These are phyloP conservation scores for Musa troglodytarum DNA, from an alignment of 176 grass and related monocot species.

Conservation along the genomic window DNA sequence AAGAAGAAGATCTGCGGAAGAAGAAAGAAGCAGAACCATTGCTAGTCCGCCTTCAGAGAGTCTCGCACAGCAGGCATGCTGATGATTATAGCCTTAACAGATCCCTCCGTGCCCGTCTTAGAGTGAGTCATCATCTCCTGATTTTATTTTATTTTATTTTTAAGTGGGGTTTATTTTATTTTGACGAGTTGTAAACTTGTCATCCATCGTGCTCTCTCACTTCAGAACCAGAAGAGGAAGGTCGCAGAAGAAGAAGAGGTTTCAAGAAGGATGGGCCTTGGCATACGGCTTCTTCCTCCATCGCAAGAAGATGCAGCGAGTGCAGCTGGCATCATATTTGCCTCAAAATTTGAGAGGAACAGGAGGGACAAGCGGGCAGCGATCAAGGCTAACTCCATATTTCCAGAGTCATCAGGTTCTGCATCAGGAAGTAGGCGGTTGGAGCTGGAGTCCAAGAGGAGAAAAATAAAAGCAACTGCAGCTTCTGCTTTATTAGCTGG, in stretches of 20 bases:
- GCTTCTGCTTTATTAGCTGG: slow-evolving; percentile 47
- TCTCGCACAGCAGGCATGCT: slow-evolving; percentile 65
- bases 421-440: slow-evolving; percentile 27
- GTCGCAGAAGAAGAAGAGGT: slow-evolving; percentile 56
- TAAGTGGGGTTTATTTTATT: neutral
- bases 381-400: slow-evolving; percentile 80
- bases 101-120: slow-evolving; percentile 63
- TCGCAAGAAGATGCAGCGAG: slow-evolving; percentile 51
- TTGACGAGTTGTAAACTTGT: slow-evolving; percentile 26
- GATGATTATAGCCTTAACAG: slow-evolving; percentile 85
- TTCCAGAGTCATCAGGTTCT: slow-evolving; percentile 39
- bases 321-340: slow-evolving; percentile 61
- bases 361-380: slow-evolving; percentile 68
- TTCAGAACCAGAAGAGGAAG: slow-evolving; percentile 86
- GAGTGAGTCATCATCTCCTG: slow-evolving; percentile 38
- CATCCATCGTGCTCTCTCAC: slow-evolving; percentile 8
- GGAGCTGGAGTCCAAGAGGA: slow-evolving; percentile 57
- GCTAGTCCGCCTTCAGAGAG: slow-evolving; percentile 71
- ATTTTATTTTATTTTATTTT: slow-evolving; percentile 15
- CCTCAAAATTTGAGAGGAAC: slow-evolving; percentile 67
- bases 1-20: slow-evolving; percentile 80
- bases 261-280: slow-evolving; percentile 70
- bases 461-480: slow-evolving; percentile 48
- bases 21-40: slow-evolving; percentile 95
- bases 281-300: slow-evolving; percentile 66